Evolutionary conservation across 768 basidiomycete genomes (phyloP).

Genomic region (Phlebiopsis flavidoalba): DNA sequence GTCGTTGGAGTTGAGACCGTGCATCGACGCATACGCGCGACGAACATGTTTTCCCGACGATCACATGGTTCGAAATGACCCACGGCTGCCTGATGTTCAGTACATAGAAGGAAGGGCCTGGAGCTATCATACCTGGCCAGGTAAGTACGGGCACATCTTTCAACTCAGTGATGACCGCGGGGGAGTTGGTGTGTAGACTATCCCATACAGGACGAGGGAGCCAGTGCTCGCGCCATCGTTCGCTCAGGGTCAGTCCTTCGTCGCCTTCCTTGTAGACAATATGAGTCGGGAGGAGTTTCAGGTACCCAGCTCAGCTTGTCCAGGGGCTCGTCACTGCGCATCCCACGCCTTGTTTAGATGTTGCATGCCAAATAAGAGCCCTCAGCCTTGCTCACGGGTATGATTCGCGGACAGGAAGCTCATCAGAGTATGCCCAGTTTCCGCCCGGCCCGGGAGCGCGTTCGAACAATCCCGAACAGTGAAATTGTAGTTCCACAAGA

Average conservation of each 20-base stretch:
- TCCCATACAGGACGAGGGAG: not conserved
- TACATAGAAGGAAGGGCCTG: not conserved
- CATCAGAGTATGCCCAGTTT: not conserved
- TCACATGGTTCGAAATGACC: not conserved
- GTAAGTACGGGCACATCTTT: not conserved
- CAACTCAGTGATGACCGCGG: not conserved
- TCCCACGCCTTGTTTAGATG: not conserved
- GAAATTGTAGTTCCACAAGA: not conserved
- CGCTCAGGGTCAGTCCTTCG: not conserved
- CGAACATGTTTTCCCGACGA: not conserved
- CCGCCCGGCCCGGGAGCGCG: not conserved
- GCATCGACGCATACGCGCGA: not conserved
- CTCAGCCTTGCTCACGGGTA: not conserved
- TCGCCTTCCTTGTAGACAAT: not conserved
- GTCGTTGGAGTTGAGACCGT: not conserved
- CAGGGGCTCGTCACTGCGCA: not conserved
- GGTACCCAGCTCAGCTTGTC: not conserved
- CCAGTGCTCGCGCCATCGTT: slow-evolving; percentile 3
- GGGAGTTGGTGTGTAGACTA: not conserved
- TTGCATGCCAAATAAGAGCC: not conserved
- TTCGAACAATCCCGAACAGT: not conserved
- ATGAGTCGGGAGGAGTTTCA: not conserved
- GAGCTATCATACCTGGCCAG: not conserved
- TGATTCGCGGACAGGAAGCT: not conserved
- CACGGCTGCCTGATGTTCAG: not conserved